These are phyloP conservation scores for Thermomyces lanuginosus DNA, from an alignment of 2,329 filamentous ascomycete genomes.

Conservation along the genomic window DNA sequence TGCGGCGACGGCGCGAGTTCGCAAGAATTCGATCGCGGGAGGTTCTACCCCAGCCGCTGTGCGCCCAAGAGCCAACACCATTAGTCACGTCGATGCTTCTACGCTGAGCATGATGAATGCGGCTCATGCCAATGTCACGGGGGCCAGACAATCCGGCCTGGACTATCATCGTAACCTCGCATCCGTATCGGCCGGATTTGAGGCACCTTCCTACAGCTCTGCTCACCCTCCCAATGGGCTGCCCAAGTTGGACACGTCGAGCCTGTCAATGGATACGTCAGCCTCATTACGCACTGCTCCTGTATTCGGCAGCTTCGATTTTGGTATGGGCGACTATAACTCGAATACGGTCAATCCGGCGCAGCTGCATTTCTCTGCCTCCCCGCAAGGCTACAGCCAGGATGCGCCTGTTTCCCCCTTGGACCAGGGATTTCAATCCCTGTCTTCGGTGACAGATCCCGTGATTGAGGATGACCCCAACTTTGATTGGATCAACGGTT, in stretches of 20 bases:
- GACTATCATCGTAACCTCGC: slow-evolving; percentile 60
- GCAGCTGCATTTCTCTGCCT: slow-evolving; percentile 68
- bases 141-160: slow-evolving; percentile 29
- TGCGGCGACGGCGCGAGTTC: slow-evolving; percentile 53
- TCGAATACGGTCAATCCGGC: slow-evolving; percentile 47
- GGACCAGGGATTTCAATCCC: slow-evolving; percentile 25
- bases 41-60: slow-evolving; percentile 39
- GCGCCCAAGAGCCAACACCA: slow-evolving; percentile 85
- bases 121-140: slow-evolving; percentile 13
- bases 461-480: slow-evolving; percentile 52
- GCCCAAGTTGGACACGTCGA: slow-evolving; percentile 67
- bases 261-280: slow-evolving; percentile 49
- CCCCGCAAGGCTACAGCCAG: slow-evolving; percentile 38
- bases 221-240: slow-evolving; percentile 45
- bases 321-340: slow-evolving; percentile 53
- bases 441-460: slow-evolving; percentile 39
- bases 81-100: slow-evolving; percentile 73
- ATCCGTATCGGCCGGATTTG: slow-evolving; percentile 43
- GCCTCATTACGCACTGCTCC: slow-evolving; percentile 66
- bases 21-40: slow-evolving; percentile 77
- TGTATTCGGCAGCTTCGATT: slow-evolving; percentile 50
- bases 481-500: slow-evolving; percentile 71
- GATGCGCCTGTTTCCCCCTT: slow-evolving; percentile 28
- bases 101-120: slow-evolving; percentile 47
- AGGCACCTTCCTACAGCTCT: slow-evolving; percentile 51